These are phyloP conservation scores for Cocos nucifera DNA, from an alignment of 176 grass and related monocot species.

Conservation along the genomic window DNA sequence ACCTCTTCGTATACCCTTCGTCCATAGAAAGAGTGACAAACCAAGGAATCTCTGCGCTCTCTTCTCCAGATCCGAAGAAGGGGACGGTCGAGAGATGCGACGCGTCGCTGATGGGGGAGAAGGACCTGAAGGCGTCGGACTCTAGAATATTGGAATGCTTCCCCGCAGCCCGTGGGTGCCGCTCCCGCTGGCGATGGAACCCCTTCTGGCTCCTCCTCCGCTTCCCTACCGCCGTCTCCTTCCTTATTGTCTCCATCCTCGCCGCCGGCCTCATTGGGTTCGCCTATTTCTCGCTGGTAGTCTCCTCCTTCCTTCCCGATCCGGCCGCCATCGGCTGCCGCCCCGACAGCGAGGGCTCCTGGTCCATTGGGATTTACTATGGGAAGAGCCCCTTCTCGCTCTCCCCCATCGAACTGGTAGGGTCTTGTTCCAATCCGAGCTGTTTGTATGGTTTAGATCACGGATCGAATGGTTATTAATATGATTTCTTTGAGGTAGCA, in stretches of 20 bases:
- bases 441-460: neutral
- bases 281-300: constrained; percentile 68
- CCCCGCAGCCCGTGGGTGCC: no score
- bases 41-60: no score
- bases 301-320: constrained; percentile 65
- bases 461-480: neutral
- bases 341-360: constrained; percentile 84
- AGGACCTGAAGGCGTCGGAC: no score
- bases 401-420: constrained; percentile 83
- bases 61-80: no score
- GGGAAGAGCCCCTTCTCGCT: constrained; percentile 69
- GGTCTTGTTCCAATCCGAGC: neutral
- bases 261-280: constrained; percentile 41
- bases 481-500: constrained; percentile 38
- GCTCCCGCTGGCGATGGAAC: no score
- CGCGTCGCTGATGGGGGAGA: no score
- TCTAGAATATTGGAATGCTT: no score
- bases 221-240: constrained; percentile 18
- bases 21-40: no score
- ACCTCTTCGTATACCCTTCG: no score
- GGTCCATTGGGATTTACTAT: constrained; percentile 86
- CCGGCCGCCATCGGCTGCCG: constrained; percentile 34
- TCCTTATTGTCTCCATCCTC: constrained; percentile 28
- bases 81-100: no score
- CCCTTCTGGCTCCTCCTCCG: no score